Percentiles rank a stretch among this genome's conserved stretches.
These are phyloP conservation scores for Ocimum tenuiflorum DNA, from an alignment of 257 asterid species.

Conservation along the genomic window DNA sequence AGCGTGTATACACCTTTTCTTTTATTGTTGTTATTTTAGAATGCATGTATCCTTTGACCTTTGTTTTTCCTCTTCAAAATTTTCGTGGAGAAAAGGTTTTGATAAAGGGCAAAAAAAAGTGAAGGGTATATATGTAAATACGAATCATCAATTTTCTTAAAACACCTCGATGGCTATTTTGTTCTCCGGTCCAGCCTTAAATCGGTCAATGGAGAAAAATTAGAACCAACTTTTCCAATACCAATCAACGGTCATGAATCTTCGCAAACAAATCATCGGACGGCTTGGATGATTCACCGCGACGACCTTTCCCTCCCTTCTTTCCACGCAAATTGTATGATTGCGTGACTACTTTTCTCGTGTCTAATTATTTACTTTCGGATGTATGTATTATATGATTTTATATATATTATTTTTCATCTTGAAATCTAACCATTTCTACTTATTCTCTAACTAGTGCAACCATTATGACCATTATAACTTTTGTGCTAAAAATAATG, in stretches of 20 bases:
- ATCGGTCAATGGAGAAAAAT: constrained; percentile 16
- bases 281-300: constrained; percentile 13
- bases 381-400: background rate
- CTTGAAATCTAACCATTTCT: too few species aligned
- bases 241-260: constrained; percentile 10
- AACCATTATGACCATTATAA: too few species aligned
- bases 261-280: background rate
- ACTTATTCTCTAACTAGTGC: too few species aligned
- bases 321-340: constrained; percentile 28
- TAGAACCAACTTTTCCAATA: background rate
- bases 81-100: too few species aligned
- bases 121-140: background rate
- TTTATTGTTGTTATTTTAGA: too few species aligned
- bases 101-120: background rate
- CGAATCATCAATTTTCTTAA: background rate
- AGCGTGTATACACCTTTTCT: too few species aligned
- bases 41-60: too few species aligned
- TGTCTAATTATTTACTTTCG: background rate
- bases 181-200: constrained; percentile 20
- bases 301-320: constrained; percentile 11
- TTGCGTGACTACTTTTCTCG: constrained; percentile 18
- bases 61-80: too few species aligned
- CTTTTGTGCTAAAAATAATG: too few species aligned
- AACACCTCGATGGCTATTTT: constrained; percentile 9
- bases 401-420: too few species aligned